Conservation (phyloP, 805 yeast species). For the Pichia nanzhaoensis region DNA sequence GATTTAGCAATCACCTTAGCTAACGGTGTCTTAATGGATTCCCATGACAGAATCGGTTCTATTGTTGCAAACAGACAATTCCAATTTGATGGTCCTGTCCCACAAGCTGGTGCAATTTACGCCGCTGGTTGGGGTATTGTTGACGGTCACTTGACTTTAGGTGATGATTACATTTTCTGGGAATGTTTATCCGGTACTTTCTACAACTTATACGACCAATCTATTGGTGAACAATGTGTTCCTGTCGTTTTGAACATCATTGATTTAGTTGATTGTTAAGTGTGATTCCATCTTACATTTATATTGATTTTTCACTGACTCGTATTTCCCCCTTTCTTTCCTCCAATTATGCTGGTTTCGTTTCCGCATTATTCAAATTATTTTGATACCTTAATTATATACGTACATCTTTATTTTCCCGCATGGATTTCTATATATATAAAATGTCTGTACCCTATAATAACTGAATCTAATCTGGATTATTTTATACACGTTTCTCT, state of each 20-base stretch:
- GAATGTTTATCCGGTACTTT: constrained; percentile 51
- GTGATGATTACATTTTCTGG: constrained; percentile 41
- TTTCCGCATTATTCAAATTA: not conserved
- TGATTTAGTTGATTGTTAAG: constrained; percentile 34
- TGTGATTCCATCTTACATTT: not conserved
- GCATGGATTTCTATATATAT: too few relatives aligned
- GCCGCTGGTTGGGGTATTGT: constrained; percentile 47
- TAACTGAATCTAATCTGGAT: too few relatives aligned
- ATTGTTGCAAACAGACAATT: constrained; percentile 58
- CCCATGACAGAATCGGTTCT: constrained; percentile 47
- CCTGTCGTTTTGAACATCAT: constrained; percentile 39
- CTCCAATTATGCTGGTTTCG: too few relatives aligned
- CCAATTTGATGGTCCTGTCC: constrained; percentile 63
- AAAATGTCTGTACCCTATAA: too few relatives aligned
- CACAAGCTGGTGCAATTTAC: constrained; percentile 51
- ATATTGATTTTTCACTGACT: not conserved
- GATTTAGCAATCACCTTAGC: constrained; percentile 40
- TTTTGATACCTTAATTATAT: constrained; percentile 4
- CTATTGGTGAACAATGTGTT: constrained; percentile 40
- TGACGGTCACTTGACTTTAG: constrained; percentile 44
- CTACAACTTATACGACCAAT: constrained; percentile 51
- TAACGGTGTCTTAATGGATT: constrained; percentile 38
- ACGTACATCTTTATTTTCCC: too few relatives aligned
- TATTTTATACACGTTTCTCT: too few relatives aligned
- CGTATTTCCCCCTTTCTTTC: not conserved